Evolutionary conservation across 768 basidiomycete genomes (phyloP), one percentile per base, ranked within the genome.

Genomic region (Pulveroboletus ravenelii): DNA sequence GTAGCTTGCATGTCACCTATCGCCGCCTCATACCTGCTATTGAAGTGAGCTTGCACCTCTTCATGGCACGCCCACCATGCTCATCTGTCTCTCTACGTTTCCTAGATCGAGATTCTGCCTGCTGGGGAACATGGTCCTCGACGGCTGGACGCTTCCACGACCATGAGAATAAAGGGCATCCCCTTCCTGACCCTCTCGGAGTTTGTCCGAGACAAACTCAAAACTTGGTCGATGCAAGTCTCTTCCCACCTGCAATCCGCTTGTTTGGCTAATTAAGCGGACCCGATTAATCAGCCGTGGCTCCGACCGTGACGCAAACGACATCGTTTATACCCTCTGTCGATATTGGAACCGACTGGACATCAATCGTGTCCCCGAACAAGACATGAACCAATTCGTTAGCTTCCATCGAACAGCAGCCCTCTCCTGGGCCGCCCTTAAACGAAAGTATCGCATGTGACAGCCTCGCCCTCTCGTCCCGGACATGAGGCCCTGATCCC

Each of bases 111-210:
- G 69, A 87, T 91, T 50, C 63, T 91, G 38, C 83, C 85, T 15
- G 87, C 87, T 47, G 89, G 89, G 27, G 89, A 90, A 69, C 78
- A 81, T 44, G 89, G 89, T 3, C 89, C 89, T 41, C 84, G 87
- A 43, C 78, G 78, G 57, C 75, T 91, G 40, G 84, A 90, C 69
- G 62, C 71, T 45, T 72, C 78, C 30, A 89, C 84, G 3, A 80
- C 84, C 49, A 85, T 84, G 77, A 76, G 70, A 50, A 63, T 92
- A 18, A 81, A 83, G 49, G 78, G 80, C 18, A 71, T 92, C 6
- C 90, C 89, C 10, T 92, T 92, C 73, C 70, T 93, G 59, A 83
- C 84, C n/a, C 73, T 87, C 52, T 89, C 89, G 36, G 89, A 93
- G 67, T 92, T 92, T 70, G 70, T 92, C 60, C 77, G 89, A 59